These are phyloP conservation scores for Pyrenopolyporus hunteri DNA, from an alignment of 495 filamentous ascomycete species.

Conservation along the genomic window DNA sequence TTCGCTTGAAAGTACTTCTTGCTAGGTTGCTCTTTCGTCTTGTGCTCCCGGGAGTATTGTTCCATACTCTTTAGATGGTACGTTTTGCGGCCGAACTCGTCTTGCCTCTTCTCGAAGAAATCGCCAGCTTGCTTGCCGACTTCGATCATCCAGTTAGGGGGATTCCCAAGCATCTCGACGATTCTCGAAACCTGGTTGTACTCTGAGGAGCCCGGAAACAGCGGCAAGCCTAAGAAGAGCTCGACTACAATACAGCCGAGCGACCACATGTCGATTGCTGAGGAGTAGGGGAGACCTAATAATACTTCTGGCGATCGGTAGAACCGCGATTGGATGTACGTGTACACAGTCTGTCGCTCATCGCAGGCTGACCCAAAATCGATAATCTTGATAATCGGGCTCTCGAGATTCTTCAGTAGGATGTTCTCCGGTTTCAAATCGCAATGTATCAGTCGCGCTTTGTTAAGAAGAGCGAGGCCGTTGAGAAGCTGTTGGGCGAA, in stretches of 20 bases:
- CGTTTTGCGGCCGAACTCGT: constrained; percentile 86
- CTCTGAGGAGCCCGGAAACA: constrained; percentile 98
- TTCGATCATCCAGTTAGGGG: constrained; percentile 99
- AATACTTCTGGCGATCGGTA: constrained; percentile 97
- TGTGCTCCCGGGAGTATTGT: constrained; percentile 92
- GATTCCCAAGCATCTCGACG: constrained; percentile 96
- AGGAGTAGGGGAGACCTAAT: constrained; percentile 93
- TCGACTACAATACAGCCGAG: constrained; percentile 98
- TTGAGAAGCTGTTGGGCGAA: constrained; percentile 98
- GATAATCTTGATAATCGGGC: constrained; percentile 99
- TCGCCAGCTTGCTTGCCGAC: constrained; percentile 98
- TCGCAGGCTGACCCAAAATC: constrained; percentile 99
- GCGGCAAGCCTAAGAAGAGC: constrained; percentile 89
- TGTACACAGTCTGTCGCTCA: constrained; percentile 98
- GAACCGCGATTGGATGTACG: constrained; percentile 98
- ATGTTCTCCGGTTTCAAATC: constrained; percentile 99
- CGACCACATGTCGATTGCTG: constrained; percentile 99
- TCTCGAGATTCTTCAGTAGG: constrained; percentile 96
- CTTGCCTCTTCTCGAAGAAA: constrained; percentile 93
- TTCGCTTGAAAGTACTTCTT: constrained; percentile 99
- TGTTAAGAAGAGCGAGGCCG: constrained; percentile 90
- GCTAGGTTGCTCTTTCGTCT: constrained; percentile 97
- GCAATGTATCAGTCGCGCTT: constrained; percentile 96
- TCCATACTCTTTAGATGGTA: constrained; percentile 97
- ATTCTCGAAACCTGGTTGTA: constrained; percentile 98